Evolutionary conservation across 2,329 filamentous ascomycete species (phyloP), one percentile per base, ranked within the genome.

Genomic region (Xylariales sp.): DNA sequence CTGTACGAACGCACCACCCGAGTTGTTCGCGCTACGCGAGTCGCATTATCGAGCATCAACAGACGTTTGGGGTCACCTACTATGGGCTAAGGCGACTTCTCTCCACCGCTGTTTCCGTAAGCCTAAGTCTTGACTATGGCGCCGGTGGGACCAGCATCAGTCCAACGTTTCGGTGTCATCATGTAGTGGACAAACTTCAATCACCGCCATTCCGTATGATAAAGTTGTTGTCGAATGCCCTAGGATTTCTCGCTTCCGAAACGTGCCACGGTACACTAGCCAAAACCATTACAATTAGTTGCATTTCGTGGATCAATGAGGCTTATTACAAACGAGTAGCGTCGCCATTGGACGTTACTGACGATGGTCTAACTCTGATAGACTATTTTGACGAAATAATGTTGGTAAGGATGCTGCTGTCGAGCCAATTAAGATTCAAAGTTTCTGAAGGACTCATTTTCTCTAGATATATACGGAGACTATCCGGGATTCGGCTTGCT

Each of bases 111-210:
- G 18, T 69, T 16, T 58, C 54, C n/a, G 55, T 53, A 5, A 64
- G 67, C 23, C 45, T 69, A 1, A 45, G n/a, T n/a, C 36, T 61
- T 3, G 16, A 18, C 16, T 39, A 62, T 18, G 69, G 67, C 34
- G 67, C 64, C 16, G 69, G 67, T 36, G 69, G 67, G 1, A 10
- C 18, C 5, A 62, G 67, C 28, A 67, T 71, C 32, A 62, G 61
- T 28, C 61, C 64, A 5, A 41, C 34, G 28, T 63, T 69, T 45
- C 61, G 55, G n/a, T 69, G 59, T 45, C 67, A 56, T 34, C 34
- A 53, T 4, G 61, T 67, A 46, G 64, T 64, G 10, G 55, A 66
- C 16, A 1, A 14, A n/a, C 0, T 0, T 2, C 32, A 58, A 46
- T 64, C 61, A 41, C 32, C 43, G 9, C 36, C 65, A 28, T 67